Percentiles rank a stretch among this genome's conserved stretches.
phyloP scores from a whole-genome alignment of 768 basidiomycete genomes.

The Lanmaoa rubissima region DNA sequence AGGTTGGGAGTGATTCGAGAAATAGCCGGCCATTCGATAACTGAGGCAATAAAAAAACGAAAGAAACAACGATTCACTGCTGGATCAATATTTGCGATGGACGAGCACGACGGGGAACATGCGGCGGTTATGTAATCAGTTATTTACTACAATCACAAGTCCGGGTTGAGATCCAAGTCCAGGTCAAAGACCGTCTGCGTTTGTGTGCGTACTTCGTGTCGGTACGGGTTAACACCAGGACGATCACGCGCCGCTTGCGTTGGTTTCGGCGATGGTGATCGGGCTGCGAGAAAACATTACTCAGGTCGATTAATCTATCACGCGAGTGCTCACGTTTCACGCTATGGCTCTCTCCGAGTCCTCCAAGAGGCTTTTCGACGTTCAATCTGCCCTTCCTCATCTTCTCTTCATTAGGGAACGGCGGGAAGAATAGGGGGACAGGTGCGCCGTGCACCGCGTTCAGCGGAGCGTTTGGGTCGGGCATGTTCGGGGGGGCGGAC shows the following conservation, averaged over 20 bases:
- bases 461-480: constrained; percentile 57
- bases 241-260: constrained; percentile 45
- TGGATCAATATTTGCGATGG: constrained; percentile 2
- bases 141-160: constrained; percentile 43
- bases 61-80: background rate
- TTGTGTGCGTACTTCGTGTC: constrained; percentile 63
- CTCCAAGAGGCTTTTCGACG: constrained; percentile 74
- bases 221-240: constrained; percentile 64
- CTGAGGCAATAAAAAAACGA: constrained; percentile 24
- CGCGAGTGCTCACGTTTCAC: constrained; percentile 56
- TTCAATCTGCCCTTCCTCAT: constrained; percentile 82
- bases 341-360: constrained; percentile 80
- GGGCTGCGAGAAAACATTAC: constrained; percentile 41
- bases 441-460: constrained; percentile 56
- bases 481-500: constrained; percentile 86
- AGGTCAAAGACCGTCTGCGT: constrained; percentile 69
- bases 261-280: constrained; percentile 57
- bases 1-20: constrained; percentile 74
- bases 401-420: constrained; percentile 89
- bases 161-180: constrained; percentile 83
- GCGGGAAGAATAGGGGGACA: constrained; percentile 81
- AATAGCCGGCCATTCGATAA: constrained; percentile 65
- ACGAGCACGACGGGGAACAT: constrained; percentile 7
- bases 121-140: constrained; percentile 24
- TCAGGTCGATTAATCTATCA: constrained; percentile 1